Base-by-base conservation (phyloP, 139 green algal genomes). In the Auxenochlorella pyrenoidosa region DNA sequence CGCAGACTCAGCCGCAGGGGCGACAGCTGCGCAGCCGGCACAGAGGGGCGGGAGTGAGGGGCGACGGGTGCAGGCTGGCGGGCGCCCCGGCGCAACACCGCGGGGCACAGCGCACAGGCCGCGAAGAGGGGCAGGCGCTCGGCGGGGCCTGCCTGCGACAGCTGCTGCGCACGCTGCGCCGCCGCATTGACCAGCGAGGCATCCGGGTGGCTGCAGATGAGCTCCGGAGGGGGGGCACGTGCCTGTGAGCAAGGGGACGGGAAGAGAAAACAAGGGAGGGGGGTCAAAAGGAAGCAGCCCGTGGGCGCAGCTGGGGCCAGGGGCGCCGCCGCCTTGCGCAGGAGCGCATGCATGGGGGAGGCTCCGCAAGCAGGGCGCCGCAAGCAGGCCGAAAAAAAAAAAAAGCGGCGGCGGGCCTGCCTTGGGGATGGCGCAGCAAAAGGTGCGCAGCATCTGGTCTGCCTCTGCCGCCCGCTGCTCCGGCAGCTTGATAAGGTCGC, bases 381-480 rank as follows among this genome's bases (percentile, higher is more conserved):
- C n/a, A n/a, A n/a, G n/a, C n/a, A n/a, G n/a, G n/a, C 5, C 2
- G 26, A 71, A 71, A 30, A 19, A 32, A 41, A 41, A 24, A 22
- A 15, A 18, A 12, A 58, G 47, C 47, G 21, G 19, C 16, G 5
- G 40, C 65, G 36, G 30, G 26, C 86, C 79, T 75, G 75, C 88
- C 76, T 91, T 93, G 0, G 96, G 96, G 68, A 99, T 98, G 68
- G 86, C 94, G 85, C 97, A 98, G 79, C 94, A 90, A 84, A 98
- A 99, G 60, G 88, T 79, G 76, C 86, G 83, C 47, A 99, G 36
- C n/a, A 94, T 36, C n/a, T 91, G 86, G 0, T 95, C 92, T 15
- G 88, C 13, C 18, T 91, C 73, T 19, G 75, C 66, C 3, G 84
- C 86, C 5, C 94, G 89, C 71, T 84, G 71, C 44, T 84, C 86